phyloP scores from a whole-genome alignment of 2,329 filamentous ascomycete genomes.

The Colletotrichum phormii region DNA sequence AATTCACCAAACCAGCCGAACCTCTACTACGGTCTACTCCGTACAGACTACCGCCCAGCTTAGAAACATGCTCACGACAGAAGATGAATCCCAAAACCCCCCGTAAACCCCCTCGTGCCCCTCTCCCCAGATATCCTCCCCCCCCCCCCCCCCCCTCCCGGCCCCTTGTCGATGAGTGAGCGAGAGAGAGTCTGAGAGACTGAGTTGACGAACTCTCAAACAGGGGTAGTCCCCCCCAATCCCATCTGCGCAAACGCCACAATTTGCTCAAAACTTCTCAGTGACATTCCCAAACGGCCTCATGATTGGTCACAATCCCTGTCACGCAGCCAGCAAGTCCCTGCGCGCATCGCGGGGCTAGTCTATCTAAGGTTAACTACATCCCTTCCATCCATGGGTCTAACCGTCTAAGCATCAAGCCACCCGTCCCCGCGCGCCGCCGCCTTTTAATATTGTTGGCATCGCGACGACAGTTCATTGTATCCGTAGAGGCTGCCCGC shows the following conservation, averaged over 20 bases:
- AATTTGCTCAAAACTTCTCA: slow-evolving; percentile 65
- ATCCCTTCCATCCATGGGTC: slow-evolving; percentile 1
- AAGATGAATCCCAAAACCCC: not conserved
- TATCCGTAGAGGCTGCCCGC: not conserved
- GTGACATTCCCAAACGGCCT: not conserved
- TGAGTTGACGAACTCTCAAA: not conserved
- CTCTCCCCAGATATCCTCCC: too few species aligned
- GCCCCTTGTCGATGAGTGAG: too few species aligned
- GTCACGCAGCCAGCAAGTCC: slow-evolving; percentile 5
- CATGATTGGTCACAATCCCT: slow-evolving; percentile 5
- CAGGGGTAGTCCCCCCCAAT: slow-evolving; percentile 11
- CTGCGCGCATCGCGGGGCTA: slow-evolving; percentile 32
- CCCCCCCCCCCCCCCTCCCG: too few species aligned
- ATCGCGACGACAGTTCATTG: not conserved
- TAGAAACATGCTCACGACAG: slow-evolving; percentile 5
- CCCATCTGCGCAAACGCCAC: slow-evolving; percentile 41
- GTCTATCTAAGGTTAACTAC: slow-evolving; percentile 28
- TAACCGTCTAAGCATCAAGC: not conserved
- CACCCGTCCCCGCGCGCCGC: not conserved
- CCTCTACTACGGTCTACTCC: too few species aligned
- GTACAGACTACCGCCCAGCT: not conserved
- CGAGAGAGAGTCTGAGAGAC: too few species aligned
- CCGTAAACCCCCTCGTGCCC: too few species aligned
- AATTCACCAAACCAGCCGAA: not conserved
- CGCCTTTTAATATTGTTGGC: not conserved